These are phyloP conservation scores for Lachancea cidri DNA, from an alignment of 805 yeast genomes.

Conservation along the genomic window DNA sequence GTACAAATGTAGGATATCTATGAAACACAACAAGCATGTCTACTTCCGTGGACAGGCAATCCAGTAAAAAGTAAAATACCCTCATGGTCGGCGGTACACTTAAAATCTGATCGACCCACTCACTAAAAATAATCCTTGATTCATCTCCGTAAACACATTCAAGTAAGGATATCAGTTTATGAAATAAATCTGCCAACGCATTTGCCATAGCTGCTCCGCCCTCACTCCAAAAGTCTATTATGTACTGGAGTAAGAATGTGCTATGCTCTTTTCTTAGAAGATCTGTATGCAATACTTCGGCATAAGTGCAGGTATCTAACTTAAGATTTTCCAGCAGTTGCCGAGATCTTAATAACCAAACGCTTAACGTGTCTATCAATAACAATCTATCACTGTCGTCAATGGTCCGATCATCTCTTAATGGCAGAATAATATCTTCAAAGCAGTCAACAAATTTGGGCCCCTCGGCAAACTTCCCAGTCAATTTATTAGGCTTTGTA, in stretches of 20 bases:
- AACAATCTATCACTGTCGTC: constrained; percentile 27
- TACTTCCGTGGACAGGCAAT: constrained; percentile 46
- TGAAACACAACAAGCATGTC: constrained; percentile 39
- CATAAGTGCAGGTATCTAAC: constrained; percentile 14
- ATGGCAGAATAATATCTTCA: constrained; percentile 2
- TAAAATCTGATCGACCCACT: constrained; percentile 46
- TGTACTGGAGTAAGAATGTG: constrained; percentile 42
- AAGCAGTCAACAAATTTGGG: constrained; percentile 1
- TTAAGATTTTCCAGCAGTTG: constrained; percentile 34
- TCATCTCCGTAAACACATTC: constrained; percentile 22
- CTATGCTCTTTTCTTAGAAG: constrained; percentile 23
- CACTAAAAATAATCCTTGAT: constrained; percentile 25
- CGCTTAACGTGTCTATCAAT: constrained; percentile 54
- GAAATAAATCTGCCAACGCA: constrained; percentile 57
- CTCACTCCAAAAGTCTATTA: constrained; percentile 66
- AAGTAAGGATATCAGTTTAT: constrained; percentile 44
- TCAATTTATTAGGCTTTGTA: neutral
- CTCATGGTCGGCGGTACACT: constrained; percentile 47
- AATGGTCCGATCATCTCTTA: constrained; percentile 7
- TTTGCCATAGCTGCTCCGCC: constrained; percentile 67
- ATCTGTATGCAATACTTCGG: constrained; percentile 8
- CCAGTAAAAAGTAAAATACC: constrained; percentile 57
- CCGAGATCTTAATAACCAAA: constrained; percentile 56
- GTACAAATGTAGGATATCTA: constrained; percentile 43
- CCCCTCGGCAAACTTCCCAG: neutral